These are phyloP conservation scores for Simmondsia chinensis DNA, from an alignment of 148 eudicot genomes.

Conservation along the genomic window DNA sequence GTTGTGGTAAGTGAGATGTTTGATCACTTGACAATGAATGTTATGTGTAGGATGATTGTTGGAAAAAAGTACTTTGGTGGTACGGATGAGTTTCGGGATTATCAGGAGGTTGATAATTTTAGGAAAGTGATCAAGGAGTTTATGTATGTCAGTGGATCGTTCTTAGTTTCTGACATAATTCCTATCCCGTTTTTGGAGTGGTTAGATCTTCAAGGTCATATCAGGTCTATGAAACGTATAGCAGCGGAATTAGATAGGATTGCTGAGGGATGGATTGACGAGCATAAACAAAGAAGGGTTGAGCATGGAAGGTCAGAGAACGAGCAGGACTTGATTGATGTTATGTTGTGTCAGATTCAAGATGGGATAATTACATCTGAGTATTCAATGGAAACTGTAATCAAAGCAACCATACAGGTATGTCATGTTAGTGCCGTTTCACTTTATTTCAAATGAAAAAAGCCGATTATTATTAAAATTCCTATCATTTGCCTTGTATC, in stretches of 20 bases:
- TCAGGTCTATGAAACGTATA: neutral
- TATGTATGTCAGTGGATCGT: neutral
- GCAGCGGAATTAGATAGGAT: neutral
- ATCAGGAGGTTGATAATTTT: neutral
- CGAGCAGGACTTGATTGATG: conserved; percentile 4
- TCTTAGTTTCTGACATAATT: neutral
- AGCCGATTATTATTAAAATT: too few species aligned
- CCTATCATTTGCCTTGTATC: too few species aligned
- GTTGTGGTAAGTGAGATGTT: neutral
- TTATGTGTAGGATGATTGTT: neutral
- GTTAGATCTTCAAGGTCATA: neutral
- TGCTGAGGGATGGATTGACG: neutral
- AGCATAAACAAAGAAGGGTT: neutral
- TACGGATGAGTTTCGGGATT: neutral
- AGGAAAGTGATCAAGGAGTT: neutral
- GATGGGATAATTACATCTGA: neutral
- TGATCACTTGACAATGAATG: neutral
- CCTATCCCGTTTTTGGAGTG: neutral
- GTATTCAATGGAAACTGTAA: neutral
- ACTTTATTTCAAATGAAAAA: too few species aligned
- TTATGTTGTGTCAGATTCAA: neutral
- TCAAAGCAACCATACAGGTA: conserved; percentile 1
- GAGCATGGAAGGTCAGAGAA: neutral
- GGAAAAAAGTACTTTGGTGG: too few species aligned
- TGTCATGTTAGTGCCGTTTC: too few species aligned